Evolutionary conservation across 2,329 filamentous ascomycete genomes (phyloP).

Genomic region (Colletotrichum melonis): DNA sequence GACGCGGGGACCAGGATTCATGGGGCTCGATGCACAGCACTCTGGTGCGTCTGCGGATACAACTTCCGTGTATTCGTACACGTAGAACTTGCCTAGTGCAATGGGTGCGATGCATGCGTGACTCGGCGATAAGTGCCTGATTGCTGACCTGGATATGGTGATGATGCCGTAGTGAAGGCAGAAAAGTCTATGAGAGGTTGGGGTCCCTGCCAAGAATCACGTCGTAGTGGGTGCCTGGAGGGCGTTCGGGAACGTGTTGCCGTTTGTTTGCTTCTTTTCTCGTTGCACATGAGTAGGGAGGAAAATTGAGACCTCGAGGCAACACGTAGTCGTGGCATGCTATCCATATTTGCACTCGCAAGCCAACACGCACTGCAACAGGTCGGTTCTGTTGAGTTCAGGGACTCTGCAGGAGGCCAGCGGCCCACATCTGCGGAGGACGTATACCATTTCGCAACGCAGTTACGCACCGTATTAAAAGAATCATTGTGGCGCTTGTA

Average conservation of each 20-base stretch:
- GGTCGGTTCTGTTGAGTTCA: background rate
- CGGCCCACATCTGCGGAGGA: slow-evolving; percentile 7
- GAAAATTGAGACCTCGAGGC: background rate
- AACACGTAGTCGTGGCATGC: background rate
- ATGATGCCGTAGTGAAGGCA: slow-evolving; percentile 8
- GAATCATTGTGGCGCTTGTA: background rate
- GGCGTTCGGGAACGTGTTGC: background rate
- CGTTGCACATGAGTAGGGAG: background rate
- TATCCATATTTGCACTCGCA: slow-evolving; percentile 13
- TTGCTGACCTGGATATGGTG: background rate
- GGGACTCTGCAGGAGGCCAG: slow-evolving; percentile 23
- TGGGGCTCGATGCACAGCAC: background rate
- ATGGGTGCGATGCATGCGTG: background rate
- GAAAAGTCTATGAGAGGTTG: background rate
- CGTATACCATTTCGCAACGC: slow-evolving; percentile 19
- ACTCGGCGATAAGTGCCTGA: slow-evolving; percentile 18
- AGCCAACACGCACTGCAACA: slow-evolving; percentile 5
- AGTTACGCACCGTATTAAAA: slow-evolving; percentile 11
- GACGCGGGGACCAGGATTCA: background rate
- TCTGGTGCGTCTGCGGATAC: background rate
- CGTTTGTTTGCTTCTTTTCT: background rate
- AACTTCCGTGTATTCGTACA: background rate
- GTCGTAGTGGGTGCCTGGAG: background rate
- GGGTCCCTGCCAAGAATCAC: background rate
- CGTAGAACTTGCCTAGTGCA: background rate